phyloP scores from a whole-genome alignment of 192 early-diverging fungal genomes.

The Geranomyces variabilis region DNA sequence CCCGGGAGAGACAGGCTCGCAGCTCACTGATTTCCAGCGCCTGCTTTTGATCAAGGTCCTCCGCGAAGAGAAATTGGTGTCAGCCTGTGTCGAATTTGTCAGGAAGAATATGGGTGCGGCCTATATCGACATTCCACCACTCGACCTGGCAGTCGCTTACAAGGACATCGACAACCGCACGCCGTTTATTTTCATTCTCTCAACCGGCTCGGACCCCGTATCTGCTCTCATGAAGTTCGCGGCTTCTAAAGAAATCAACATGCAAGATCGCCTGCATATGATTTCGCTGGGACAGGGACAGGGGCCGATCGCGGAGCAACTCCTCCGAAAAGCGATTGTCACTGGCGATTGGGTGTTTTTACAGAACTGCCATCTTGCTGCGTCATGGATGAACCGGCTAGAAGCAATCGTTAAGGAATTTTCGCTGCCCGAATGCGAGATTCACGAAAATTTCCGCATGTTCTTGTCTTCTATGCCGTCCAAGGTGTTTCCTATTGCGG shows the following conservation, averaged over 20 bases:
- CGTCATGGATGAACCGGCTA: constrained; percentile 62
- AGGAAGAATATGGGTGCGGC: constrained; percentile 57
- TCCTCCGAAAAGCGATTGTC: constrained; percentile 47
- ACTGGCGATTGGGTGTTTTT: constrained; percentile 68
- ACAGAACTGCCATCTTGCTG: constrained; percentile 68
- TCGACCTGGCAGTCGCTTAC: constrained; percentile 59
- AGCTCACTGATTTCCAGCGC: constrained; percentile 53
- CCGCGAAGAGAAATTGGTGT: constrained; percentile 62
- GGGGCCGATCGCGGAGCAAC: constrained; percentile 65
- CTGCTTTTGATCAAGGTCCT: constrained; percentile 61
- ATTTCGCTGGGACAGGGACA: constrained; percentile 68
- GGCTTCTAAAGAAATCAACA: constrained; percentile 55
- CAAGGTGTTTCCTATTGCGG: constrained; percentile 60
- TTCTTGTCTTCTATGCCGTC: constrained; percentile 70
- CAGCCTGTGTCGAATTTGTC: constrained; percentile 55
- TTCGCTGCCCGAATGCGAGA: constrained; percentile 49
- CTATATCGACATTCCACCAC: constrained; percentile 60
- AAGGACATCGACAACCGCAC: constrained; percentile 54
- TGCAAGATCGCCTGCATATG: constrained; percentile 63
- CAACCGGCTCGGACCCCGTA: constrained; percentile 65
- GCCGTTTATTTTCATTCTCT: constrained; percentile 68
- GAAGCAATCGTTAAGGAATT: constrained; percentile 62
- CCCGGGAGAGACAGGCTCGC: constrained; percentile 41
- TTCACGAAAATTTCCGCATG: constrained; percentile 58
- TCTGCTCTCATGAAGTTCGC: constrained; percentile 59